Evolutionary conservation across 1,284 basidiomycete species (phyloP), one percentile per base, ranked within the genome.

Genomic region (Moniliophthora roreri): DNA sequence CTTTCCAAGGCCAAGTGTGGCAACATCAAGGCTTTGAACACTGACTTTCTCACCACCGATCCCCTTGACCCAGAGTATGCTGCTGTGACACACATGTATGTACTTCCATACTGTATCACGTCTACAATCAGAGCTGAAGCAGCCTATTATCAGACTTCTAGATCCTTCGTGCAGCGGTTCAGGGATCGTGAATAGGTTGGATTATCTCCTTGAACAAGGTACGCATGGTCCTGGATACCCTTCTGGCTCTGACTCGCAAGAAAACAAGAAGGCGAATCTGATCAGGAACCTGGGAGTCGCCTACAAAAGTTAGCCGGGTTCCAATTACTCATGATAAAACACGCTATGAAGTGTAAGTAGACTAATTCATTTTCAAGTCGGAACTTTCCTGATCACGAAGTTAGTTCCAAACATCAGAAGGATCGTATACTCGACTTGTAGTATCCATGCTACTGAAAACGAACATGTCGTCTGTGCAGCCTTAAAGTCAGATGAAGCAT

Each of bases 381-480:
- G 65, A 65, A n/a, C n/a, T n/a, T n/a, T n/a, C n/a, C 80, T 65
- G 26, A 15, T 13, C 23, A 23, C 39, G 60, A 18, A 46, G 57
- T 21, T 48, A 85, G 82, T 84, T 63, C 79, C 80, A 9, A 66
- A 65, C 76, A 91, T 93, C 63, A 80, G 77, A 50, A 85, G 83
- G 59, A 91, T 98, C 55, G 94, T 95, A 15, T 99, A 99, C 71
- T 98, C 95, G 18, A 99, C 96, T 10, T 98, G 96, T 69, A 96
- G 93, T 55, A 78, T 98, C 44, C 89, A 99, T 68, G 81, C 88
- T 6, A 81, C 82, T 47, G 97, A 99, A 67, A 96, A 99, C 70
- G 97, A 99, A 61, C 75, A 75, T 59, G 79, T 80, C 53, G 76
- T 80, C 32, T 73, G 82, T n/a, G 75, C 80, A 50, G 87, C 88